A percentile compares a stretch with the other conserved stretches of the same genome.
These are phyloP conservation scores for Globisporangium splendens DNA, from an alignment of 352 stramenopile genomes.

Conservation along the genomic window DNA sequence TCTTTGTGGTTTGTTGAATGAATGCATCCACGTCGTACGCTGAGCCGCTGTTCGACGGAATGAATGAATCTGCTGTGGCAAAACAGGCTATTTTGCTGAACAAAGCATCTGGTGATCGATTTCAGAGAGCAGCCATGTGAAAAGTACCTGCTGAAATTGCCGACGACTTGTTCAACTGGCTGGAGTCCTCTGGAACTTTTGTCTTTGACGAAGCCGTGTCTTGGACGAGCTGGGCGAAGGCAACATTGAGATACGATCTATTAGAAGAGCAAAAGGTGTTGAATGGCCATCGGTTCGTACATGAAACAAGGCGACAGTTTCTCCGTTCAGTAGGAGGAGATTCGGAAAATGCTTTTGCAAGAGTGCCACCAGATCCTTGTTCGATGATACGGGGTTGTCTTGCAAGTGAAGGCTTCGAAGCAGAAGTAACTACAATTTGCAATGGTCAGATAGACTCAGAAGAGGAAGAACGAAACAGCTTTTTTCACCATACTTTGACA, in stretches of 20 bases:
- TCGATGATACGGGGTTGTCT: constrained; percentile 28
- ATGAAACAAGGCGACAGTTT: constrained; percentile 42
- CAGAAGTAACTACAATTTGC: constrained; percentile 30
- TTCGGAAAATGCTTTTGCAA: constrained; percentile 30
- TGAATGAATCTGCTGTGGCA: background rate
- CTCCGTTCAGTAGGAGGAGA: constrained; percentile 50
- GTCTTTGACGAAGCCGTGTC: background rate
- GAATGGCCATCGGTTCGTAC: background rate
- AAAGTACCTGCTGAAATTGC: background rate
- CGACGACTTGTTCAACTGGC: background rate
- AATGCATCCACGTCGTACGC: constrained; percentile 7
- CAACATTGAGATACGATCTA: too few relatives aligned
- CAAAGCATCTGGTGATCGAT: too few relatives aligned
- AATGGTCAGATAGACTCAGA: too few relatives aligned
- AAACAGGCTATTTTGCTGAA: too few relatives aligned
- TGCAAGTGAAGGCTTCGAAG: constrained; percentile 48
- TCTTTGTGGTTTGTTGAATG: constrained; percentile 9
- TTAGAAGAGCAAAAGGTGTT: background rate
- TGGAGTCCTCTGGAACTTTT: background rate
- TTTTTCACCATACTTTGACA: constrained; percentile 19
- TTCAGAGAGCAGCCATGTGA: background rate
- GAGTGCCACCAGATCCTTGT: constrained; percentile 9
- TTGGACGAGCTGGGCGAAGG: constrained; percentile 1
- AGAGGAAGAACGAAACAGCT: too few relatives aligned
- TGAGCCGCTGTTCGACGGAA: background rate